A percentile compares a stretch with the other conserved stretches of the same genome.
phyloP scores from a whole-genome alignment of 2,329 filamentous ascomycete species.

The Fusarium sp. region DNA sequence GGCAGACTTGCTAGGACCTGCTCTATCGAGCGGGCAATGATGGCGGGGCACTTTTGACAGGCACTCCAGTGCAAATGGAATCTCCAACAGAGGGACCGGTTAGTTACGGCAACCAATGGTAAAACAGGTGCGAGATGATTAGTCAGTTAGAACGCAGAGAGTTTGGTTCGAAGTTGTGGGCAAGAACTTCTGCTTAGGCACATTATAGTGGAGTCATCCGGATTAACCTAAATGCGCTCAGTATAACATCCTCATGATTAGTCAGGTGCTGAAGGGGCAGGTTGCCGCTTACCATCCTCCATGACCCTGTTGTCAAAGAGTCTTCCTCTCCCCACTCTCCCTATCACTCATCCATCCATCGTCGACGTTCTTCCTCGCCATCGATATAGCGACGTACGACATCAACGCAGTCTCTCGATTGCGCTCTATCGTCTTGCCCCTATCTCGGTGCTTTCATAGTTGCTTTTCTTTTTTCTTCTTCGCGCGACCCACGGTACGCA shows the following conservation, averaged over 20 bases:
- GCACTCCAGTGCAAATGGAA: slow-evolving; percentile 5
- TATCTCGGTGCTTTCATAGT: slow-evolving; percentile 2
- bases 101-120: slow-evolving; percentile 49
- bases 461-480: not conserved
- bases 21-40: slow-evolving; percentile 43
- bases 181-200: not conserved
- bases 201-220: slow-evolving; percentile 6
- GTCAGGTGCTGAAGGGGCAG: slow-evolving; percentile 16
- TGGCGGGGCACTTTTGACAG: slow-evolving; percentile 43
- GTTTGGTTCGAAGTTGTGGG: slow-evolving; percentile 14
- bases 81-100: slow-evolving; percentile 34
- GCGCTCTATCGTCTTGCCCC: not conserved
- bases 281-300: slow-evolving; percentile 19
- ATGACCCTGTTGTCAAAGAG: slow-evolving; percentile 25
- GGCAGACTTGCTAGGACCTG: slow-evolving; percentile 42
- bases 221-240: slow-evolving; percentile 16
- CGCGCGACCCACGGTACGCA: slow-evolving; percentile 7
- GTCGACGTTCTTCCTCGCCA: slow-evolving; percentile 23
- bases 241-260: slow-evolving; percentile 17
- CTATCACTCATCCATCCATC: slow-evolving; percentile 32
- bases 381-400: slow-evolving; percentile 32
- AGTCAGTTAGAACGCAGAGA: slow-evolving; percentile 32
- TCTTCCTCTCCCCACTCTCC: slow-evolving; percentile 39
- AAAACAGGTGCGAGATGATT: slow-evolving; percentile 32
- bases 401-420: slow-evolving; percentile 16